These are phyloP conservation scores for Polytrichum formosum DNA, from an alignment of 225 moss, liverwort and hornwort genomes.

Conservation along the genomic window DNA sequence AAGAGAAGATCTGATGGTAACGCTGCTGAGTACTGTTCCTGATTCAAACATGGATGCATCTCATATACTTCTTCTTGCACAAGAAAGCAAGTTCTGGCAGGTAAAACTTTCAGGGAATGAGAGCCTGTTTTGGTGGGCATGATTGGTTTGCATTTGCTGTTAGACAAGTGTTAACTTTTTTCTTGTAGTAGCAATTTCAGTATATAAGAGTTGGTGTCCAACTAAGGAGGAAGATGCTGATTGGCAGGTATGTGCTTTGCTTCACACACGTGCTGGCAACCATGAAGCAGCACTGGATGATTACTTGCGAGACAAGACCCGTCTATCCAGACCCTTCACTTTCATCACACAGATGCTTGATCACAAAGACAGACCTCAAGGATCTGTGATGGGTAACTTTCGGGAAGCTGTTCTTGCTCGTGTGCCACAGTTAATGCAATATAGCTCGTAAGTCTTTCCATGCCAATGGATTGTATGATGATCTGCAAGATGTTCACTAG, in stretches of 20 bases:
- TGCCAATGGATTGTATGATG: too few species aligned
- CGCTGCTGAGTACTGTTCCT: slow-evolving; percentile 71
- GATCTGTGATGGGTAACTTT: slow-evolving; percentile 41
- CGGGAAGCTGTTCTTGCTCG: slow-evolving; percentile 63
- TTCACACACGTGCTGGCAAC: slow-evolving; percentile 65
- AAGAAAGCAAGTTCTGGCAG: slow-evolving; percentile 75
- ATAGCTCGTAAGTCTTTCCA: slow-evolving; percentile 59
- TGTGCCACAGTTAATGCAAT: slow-evolving; percentile 72
- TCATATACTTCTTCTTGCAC: slow-evolving; percentile 67
- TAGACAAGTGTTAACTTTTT: not conserved
- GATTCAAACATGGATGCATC: slow-evolving; percentile 66
- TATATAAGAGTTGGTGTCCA: not conserved
- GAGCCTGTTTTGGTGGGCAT: not conserved
- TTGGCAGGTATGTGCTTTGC: slow-evolving; percentile 72
- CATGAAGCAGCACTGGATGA: slow-evolving; percentile 77
- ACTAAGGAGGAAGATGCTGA: not conserved
- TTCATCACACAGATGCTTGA: slow-evolving; percentile 79
- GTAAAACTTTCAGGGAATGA: slow-evolving; percentile 18
- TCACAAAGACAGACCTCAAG: slow-evolving; percentile 49
- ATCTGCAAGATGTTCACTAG: too few species aligned
- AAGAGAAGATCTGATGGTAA: slow-evolving; percentile 91
- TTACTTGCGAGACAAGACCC: slow-evolving; percentile 63
- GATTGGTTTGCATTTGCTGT: not conserved
- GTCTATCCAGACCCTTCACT: slow-evolving; percentile 67
- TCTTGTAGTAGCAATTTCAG: not conserved